Evolutionary conservation across 2,329 filamentous ascomycete species (phyloP), one percentile per base, ranked within the genome.

Genomic region (Hymenoscyphus salicellus): DNA sequence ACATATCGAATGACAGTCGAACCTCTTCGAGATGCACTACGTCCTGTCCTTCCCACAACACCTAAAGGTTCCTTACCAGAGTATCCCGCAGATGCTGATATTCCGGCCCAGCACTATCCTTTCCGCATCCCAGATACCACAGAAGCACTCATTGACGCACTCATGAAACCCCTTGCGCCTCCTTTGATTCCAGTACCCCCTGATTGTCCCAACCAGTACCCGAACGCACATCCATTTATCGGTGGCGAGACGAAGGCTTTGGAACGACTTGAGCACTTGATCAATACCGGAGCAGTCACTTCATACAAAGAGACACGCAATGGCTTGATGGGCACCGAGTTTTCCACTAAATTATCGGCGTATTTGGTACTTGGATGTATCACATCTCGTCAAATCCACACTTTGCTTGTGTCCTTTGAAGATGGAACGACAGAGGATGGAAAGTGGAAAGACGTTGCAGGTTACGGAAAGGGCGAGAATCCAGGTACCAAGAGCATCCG

Each of bases 281-380:
- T 92, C 60, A 79, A 79, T 8, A 84, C 82, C 1, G 88, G 88
- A 1, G 78, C 82, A 6, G 85, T 89, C 77, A 83, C 80, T 0
- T 77, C 78, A 1, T 94, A 93, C 75, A 89, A 91, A 72, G 81
- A 85, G 20, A 90, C 88, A 0, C 83, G 90, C 1, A 92, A 93
- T 65, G 89, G 88, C 0, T 80, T 93, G 0, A 75, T 93, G 0
- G 90, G 90, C 1, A 73, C 80, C 1, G 88, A 92, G 68, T 92
- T 88, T 72, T 90, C 87, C 71, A 92, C 90, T 2, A 93, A 93
- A 66, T 79, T 94, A 0, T 92, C 90, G 0, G 88, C 86, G 0
- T 94, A 86, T 74, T 81, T 94, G 0, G 84, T 90, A 0, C 82
- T 91, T 14, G 91, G 91, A 3, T 89, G 86, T 70, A 80, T 93